phyloP scores from a whole-genome alignment of 106 monocot genomes.

The Platanthera zijinensis region DNA sequence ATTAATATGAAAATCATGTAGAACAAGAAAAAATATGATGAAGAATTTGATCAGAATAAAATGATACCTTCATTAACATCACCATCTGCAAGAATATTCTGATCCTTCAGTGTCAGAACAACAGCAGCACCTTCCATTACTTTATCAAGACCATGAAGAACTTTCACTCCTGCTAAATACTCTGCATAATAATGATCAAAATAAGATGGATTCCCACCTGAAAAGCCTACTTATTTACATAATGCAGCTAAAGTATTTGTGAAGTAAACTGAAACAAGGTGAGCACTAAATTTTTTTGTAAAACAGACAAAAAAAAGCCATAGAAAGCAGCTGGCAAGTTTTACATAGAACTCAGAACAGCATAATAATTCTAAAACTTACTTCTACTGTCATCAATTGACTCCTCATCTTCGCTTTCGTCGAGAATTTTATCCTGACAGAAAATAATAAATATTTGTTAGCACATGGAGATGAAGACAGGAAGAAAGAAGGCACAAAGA shows the following conservation, averaged over 20 bases:
- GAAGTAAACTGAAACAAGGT: neutral
- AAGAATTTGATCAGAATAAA: neutral
- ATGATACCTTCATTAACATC: slow-evolving; percentile 77
- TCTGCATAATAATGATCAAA: slow-evolving; percentile 27
- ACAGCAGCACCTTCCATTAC: slow-evolving; percentile 93
- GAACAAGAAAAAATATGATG: neutral
- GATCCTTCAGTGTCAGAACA: slow-evolving; percentile 94
- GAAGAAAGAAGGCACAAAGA: no score
- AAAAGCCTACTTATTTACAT: slow-evolving; percentile 1
- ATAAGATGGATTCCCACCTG: neutral
- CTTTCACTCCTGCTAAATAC: slow-evolving; percentile 82
- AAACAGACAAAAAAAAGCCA: neutral
- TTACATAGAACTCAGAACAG: neutral
- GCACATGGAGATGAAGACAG: no score
- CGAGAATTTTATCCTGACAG: slow-evolving; percentile 64
- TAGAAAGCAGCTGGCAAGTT: neutral
- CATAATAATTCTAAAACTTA: slow-evolving; percentile 12
- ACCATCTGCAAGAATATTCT: slow-evolving; percentile 76
- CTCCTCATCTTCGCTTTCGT: slow-evolving; percentile 67
- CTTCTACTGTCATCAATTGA: slow-evolving; percentile 21
- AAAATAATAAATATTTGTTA: neutral
- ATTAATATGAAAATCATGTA: neutral
- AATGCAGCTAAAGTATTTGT: neutral
- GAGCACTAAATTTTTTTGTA: neutral
- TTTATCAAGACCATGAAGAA: slow-evolving; percentile 97